Base-by-base conservation (phyloP, 495 filamentous ascomycete genomes). In the Ramalina intermedia region DNA sequence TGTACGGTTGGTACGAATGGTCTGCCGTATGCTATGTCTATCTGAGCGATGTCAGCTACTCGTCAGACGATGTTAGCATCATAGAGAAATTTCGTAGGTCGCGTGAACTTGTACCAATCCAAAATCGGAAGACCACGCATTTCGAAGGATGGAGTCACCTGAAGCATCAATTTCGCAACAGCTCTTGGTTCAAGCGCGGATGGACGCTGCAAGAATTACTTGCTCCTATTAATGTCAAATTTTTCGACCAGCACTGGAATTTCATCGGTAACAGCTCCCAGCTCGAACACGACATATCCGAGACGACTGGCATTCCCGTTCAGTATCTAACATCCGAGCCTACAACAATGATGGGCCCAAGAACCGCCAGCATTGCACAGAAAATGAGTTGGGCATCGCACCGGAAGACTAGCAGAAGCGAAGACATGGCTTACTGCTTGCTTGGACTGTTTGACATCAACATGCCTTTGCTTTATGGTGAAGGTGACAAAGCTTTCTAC, bases 1-100 rank as follows among this genome's bases (percentile, higher is more conserved):
- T 73, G 63, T 70, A 59, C 46, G 1, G 21, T 4, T 57, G 51
- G 50, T 57, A 59, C 39, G 8, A 9, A 0, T 6, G 7, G 5
- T 6, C 39, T 18, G 5, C 16, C 6, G 17, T 18, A 13, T 41
- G 39, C 21, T 41, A 13, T 41, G 39, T 41, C 39, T 41, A 41
- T 9, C 39, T 41, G 21, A 17, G 4, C 27, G 41, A 44, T 33
- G 29, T 33, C 29, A 1, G 29, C 29, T 33, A 33, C 29, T 33
- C 6, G 2, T 8, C 29, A 33, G 0, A 3, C 2, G 29, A 33
- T 6, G 5, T 33, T 3, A 3, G 8, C 12, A 33, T 24, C 37
- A 9, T 39, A 18, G 14, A 39, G 2, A 14, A 18, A 39, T 6
- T 14, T 14, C 14, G 6, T 18, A 2, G 37, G 2, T n/a, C 13